These are phyloP conservation scores for Olyra latifolia DNA, from an alignment of 176 grass and related monocot genomes.

Conservation along the genomic window DNA sequence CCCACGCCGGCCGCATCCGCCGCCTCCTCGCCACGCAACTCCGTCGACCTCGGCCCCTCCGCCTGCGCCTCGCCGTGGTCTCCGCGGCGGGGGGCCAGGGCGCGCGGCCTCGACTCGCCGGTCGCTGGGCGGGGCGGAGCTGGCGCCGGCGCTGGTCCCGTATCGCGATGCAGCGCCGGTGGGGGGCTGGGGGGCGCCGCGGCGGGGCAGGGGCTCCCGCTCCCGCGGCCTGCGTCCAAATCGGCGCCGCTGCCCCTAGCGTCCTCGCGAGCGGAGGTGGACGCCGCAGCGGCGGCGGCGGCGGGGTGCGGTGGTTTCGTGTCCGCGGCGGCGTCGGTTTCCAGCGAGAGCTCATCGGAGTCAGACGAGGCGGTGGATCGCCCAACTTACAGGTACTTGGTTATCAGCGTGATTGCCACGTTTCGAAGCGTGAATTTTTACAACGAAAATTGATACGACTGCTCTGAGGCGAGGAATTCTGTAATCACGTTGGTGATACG, in stretches of 20 bases:
- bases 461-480: not conserved
- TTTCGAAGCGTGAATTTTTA: not conserved
- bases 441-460: not conserved
- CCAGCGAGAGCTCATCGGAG: constrained; percentile 57
- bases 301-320: not conserved
- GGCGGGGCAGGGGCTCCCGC: constrained; percentile 22
- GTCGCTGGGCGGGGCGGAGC: too few relatives aligned
- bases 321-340: constrained; percentile 44
- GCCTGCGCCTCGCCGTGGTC: constrained; percentile 33
- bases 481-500: not conserved
- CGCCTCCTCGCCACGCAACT: constrained; percentile 10
- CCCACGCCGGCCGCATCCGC: constrained; percentile 14
- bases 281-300: not conserved
- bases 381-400: constrained; percentile 44
- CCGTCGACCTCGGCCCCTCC: constrained; percentile 19
- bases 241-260: constrained; percentile 26
- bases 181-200: not conserved
- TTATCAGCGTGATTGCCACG: not conserved
- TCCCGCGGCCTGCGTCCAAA: constrained; percentile 34
- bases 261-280: not conserved
- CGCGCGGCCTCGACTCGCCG: not conserved
- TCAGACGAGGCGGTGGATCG: constrained; percentile 60
- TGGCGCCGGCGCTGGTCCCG: too few relatives aligned
- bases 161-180: not conserved
- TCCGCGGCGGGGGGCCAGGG: not conserved